Conservation (phyloP, 805 yeast genomes). For the Hanseniaspora jakobsenii region DNA sequence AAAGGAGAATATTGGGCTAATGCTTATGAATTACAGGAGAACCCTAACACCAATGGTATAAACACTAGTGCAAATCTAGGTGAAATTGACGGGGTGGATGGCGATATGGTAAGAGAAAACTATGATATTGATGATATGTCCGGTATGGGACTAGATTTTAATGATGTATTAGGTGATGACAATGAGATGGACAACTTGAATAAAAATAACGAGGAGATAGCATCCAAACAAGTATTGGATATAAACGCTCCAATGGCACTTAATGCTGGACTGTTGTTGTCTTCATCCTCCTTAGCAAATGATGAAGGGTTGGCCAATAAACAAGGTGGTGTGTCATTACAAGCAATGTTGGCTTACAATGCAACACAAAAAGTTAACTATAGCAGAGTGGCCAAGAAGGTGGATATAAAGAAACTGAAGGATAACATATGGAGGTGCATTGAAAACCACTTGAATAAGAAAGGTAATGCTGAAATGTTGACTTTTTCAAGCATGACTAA, state of each 20-base stretch:
- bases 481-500: constrained; percentile 39
- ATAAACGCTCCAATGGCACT: constrained; percentile 25
- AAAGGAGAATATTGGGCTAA: constrained; percentile 45
- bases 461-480: constrained; percentile 17
- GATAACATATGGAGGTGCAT: constrained; percentile 62
- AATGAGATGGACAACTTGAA: constrained; percentile 15
- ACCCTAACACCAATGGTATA: too few species aligned
- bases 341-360: constrained; percentile 7
- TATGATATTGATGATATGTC: constrained; percentile 24
- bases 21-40: constrained; percentile 37
- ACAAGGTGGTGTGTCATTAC: constrained; percentile 2
- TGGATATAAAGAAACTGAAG: constrained; percentile 61
- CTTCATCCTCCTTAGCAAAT: constrained; percentile 29
- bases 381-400: constrained; percentile 64
- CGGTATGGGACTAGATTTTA: constrained; percentile 26
- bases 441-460: constrained; percentile 29
- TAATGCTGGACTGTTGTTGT: constrained; percentile 21
- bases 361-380: constrained; percentile 36
- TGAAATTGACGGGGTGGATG: constrained; percentile 19
- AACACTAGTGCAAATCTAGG: too few species aligned
- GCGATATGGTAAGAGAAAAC: constrained; percentile 25
- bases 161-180: constrained; percentile 28
- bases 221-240: not conserved
- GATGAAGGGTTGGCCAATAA: not conserved
- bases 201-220: too few species aligned